Evolutionary conservation across 345 rosid species (phyloP).

Genomic region (Sisymbrium altissimum): DNA sequence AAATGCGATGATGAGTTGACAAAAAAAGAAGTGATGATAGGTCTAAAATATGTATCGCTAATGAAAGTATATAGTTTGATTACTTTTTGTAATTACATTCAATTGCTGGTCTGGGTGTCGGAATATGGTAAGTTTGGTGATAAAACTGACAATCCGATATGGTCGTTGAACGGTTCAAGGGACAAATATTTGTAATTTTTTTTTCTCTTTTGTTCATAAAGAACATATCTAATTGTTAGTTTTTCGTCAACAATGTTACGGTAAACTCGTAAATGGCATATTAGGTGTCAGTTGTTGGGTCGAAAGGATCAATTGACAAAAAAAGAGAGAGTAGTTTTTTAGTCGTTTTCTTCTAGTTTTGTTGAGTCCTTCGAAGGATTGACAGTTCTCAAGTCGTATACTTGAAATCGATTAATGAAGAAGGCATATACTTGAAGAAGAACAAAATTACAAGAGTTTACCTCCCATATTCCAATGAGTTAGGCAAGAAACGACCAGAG

Average conservation of each 20-base stretch:
- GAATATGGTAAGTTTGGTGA: background rate
- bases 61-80: background rate
- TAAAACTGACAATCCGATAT: background rate
- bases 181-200: background rate
- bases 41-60: background rate
- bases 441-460: background rate
- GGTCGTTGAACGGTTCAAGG: background rate
- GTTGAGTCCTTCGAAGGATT: background rate
- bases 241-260: background rate
- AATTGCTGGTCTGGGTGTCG: background rate
- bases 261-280: background rate
- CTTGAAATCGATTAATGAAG: background rate
- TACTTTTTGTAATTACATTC: background rate
- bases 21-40: background rate
- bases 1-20: no score
- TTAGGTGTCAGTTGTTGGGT: background rate
- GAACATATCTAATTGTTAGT: background rate
- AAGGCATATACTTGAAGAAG: background rate
- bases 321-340: background rate
- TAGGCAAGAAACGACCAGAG: constrained; percentile 18
- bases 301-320: background rate
- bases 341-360: background rate
- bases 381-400: background rate
- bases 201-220: background rate
- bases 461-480: background rate